Percentiles rank a stretch among this genome's conserved stretches.
phyloP scores from a whole-genome alignment of 2,329 filamentous ascomycete species.

The Alternaria burnsii region DNA sequence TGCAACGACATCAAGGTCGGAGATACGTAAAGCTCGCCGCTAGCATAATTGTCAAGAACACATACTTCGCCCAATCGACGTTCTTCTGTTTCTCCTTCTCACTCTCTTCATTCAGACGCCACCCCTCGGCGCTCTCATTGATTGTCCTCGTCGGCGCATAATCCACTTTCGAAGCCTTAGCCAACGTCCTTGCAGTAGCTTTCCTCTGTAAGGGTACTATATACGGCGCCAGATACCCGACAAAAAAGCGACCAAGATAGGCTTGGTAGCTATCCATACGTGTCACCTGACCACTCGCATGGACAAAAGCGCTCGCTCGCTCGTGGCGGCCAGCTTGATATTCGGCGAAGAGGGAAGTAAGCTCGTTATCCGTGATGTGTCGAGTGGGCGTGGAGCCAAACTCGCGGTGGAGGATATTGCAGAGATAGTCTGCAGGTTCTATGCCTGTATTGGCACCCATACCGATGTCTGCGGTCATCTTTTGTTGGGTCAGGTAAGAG shows the following conservation, averaged over 20 bases:
- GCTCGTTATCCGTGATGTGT: slow-evolving; percentile 12
- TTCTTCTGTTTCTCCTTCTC: background rate
- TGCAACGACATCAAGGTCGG: background rate
- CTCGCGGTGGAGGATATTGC: slow-evolving; percentile 26
- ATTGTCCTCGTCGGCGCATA: slow-evolving; percentile 24
- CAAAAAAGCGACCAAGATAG: slow-evolving; percentile 14
- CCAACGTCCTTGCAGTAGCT: slow-evolving; percentile 9
- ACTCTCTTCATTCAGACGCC: slow-evolving; percentile 7
- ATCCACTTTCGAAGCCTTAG: slow-evolving; percentile 20
- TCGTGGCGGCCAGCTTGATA: slow-evolving; percentile 21
- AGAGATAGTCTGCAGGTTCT: slow-evolving; percentile 28
- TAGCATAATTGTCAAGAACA: background rate
- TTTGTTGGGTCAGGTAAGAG: background rate
- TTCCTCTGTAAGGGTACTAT: background rate
- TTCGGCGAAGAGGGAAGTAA: slow-evolving; percentile 19
- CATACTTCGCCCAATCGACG: background rate
- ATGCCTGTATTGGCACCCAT: slow-evolving; percentile 32
- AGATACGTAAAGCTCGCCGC: slow-evolving; percentile 15
- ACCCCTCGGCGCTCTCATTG: slow-evolving; percentile 21
- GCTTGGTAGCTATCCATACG: slow-evolving; percentile 22
- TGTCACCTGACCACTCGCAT: slow-evolving; percentile 18
- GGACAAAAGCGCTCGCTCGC: slow-evolving; percentile 17
- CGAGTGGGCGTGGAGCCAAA: slow-evolving; percentile 13
- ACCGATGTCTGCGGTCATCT: slow-evolving; percentile 33
- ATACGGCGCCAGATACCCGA: slow-evolving; percentile 9